phyloP scores from a whole-genome alignment of 2,329 filamentous ascomycete species.

The Pseudogymnoascus sp. region DNA sequence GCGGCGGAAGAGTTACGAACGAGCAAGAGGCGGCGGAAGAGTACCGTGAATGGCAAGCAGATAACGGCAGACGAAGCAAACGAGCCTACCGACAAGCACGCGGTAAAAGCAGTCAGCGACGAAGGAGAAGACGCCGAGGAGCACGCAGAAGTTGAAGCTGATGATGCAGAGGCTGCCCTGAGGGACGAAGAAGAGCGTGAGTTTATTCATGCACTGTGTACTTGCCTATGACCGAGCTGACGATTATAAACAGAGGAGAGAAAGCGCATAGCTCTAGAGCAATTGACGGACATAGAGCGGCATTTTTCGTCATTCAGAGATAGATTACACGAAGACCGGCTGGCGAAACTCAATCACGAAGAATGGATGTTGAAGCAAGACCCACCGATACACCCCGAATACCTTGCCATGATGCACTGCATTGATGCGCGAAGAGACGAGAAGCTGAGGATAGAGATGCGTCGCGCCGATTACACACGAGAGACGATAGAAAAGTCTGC shows the following conservation, averaged over 20 bases:
- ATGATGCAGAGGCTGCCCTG: conserved; percentile 49
- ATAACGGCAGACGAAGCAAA: neutral
- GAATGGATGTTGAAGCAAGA: conserved; percentile 52
- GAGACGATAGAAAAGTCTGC: conserved; percentile 65
- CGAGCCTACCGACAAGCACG: conserved; percentile 2
- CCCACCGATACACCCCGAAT: conserved; percentile 77
- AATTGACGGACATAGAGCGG: conserved; percentile 72
- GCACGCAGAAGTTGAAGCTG: conserved; percentile 44
- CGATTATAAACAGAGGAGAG: conserved; percentile 53
- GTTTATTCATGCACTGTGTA: conserved; percentile 19
- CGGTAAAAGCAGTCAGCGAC: conserved; percentile 14
- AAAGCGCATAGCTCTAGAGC: conserved; percentile 71
- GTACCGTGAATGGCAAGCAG: neutral
- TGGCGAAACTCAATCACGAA: conserved; percentile 69
- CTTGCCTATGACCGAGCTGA: neutral
- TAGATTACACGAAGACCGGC: conserved; percentile 80
- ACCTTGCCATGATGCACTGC: conserved; percentile 80
- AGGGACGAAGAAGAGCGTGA: conserved; percentile 59
- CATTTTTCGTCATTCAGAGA: conserved; percentile 83
- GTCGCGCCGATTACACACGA: conserved; percentile 60
- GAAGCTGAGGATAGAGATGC: conserved; percentile 51
- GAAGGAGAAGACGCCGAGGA: conserved; percentile 44
- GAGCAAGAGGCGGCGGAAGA: neutral
- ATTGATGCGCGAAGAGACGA: conserved; percentile 75
- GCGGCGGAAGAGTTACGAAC: neutral